Evolutionary conservation across 2,329 filamentous ascomycete genomes (phyloP), one percentile per base, ranked within the genome.

Genomic region (Fusarium cicatricum): DNA sequence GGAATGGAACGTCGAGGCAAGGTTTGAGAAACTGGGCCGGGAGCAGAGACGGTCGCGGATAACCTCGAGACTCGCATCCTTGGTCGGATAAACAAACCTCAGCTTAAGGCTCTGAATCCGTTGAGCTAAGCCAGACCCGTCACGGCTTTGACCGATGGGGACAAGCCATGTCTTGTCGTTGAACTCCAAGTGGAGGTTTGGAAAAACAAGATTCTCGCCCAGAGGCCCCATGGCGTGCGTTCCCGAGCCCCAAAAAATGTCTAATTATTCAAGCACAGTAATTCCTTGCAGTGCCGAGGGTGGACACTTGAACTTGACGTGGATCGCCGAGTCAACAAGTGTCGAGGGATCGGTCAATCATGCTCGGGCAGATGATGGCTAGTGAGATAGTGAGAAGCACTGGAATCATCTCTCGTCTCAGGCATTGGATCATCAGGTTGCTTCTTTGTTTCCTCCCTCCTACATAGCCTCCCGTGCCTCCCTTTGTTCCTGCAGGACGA

Each of bases 251-350:
- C 43, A 36, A 31, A 59, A 55, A n/a, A n/a, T n/a, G n/a, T n/a
- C n/a, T n/a, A n/a, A n/a, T n/a, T n/a, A n/a, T n/a, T n/a, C n/a
- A n/a, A n/a, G n/a, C 21, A 23, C 21, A 23, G 21, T 23, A 23
- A n/a, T n/a, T n/a, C n/a, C n/a, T 43, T 49, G 40, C 58, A 55
- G n/a, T n/a, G n/a, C n/a, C 49, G 21, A 33, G 28, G 14, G 59
- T 59, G 55, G 55, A 52, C 43, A 43, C 23, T 8, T 19, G 26
- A 50, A 31, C 41, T 51, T 47, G 51, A 28, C 50, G 55, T 46
- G 59, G 14, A 63, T 63, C 39, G 39, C 42, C 42, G 59, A 63
- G 45, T 63, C 55, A 63, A n/a, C n/a, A n/a, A n/a, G n/a, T 38
- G 48, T 51, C 23, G 37, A 43, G 31, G 32, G 37, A 37, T 37